Evolutionary conservation across 2,329 filamentous ascomycete genomes (phyloP), one percentile per base, ranked within the genome.

Genomic region (Aureobasidium lini): DNA sequence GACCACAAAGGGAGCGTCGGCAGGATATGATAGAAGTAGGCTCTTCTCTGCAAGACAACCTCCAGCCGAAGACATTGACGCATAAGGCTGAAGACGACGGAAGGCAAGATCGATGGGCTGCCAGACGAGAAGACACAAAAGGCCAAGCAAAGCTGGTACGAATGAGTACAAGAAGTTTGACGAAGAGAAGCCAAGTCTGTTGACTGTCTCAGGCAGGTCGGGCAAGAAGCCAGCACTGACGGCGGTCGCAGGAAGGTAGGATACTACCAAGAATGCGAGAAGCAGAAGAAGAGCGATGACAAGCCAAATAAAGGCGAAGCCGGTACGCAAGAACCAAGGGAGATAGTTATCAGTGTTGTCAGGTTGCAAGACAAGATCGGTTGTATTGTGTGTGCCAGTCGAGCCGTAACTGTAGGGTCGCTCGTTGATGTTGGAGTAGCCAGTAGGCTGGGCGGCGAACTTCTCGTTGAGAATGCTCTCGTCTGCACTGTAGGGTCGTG

Each of bases 141-240:
- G 82, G 4, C 85, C 89, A 31, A 91, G 69, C 0, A 88, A 65
- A 2, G 86, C 83, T 0, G 89, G 88, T 23, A 92, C 59, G 72
- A 92, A 90, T 62, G 83, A 84, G 76, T 91, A 96, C 53, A 96
- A 75, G 74, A 96, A 96, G 72, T 96, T 90, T 52, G 90, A 89
- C 0, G 89, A 79, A 1, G 90, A 95, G 72, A 95, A 96, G 16
- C 87, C 89, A 29, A 68, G 66, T 6, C 39, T 63, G 65, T 65
- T 68, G 40, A 72, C 69, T 5, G 65, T 62, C n/a, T 66, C 84
- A 9, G 79, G 75, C 1, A 96, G 76, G 6, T 80, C 76, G 2
- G 92, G 90, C 6, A 80, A 71, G 71, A 95, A 96, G 8, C 91
- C 92, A 7, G 78, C 71, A 39, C 81, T 75, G 32, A 95, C 79